Percentiles rank a stretch among this genome's conserved stretches.
These are phyloP conservation scores for Gossypium rotundifolium DNA, from an alignment of 345 rosid species.

Conservation along the genomic window DNA sequence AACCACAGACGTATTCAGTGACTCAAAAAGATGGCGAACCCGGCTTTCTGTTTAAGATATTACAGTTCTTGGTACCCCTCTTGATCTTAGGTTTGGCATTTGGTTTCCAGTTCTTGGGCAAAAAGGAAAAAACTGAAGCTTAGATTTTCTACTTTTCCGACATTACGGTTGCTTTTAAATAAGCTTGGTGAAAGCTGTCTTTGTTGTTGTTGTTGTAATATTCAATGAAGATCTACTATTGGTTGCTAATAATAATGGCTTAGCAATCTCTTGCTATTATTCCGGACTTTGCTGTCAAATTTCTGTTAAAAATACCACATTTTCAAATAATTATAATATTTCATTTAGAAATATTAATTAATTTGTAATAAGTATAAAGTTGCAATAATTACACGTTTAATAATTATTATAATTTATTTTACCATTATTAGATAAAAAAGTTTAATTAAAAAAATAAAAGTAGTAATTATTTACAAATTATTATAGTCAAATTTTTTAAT, in stretches of 20 bases:
- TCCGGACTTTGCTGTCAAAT: background rate
- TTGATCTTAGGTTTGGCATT: conserved; percentile 63
- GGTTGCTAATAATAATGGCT: background rate
- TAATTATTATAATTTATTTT: too few species aligned
- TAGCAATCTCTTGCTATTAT: background rate
- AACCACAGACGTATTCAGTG: conserved; percentile 5
- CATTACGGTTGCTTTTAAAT: background rate
- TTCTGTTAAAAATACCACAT: too few species aligned
- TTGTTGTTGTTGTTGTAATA: background rate
- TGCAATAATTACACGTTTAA: too few species aligned
- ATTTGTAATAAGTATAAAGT: too few species aligned
- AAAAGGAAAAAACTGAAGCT: conserved; percentile 30
- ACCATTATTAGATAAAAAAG: too few species aligned
- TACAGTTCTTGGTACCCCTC: conserved; percentile 55
- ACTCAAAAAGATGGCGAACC: conserved; percentile 13
- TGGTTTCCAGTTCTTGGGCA: conserved; percentile 40
- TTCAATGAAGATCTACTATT: background rate
- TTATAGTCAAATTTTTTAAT: too few species aligned
- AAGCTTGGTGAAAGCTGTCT: background rate
- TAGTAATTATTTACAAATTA: too few species aligned
- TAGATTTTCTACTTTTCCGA: background rate
- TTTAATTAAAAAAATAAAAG: too few species aligned
- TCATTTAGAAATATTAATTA: too few species aligned
- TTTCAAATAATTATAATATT: too few species aligned
- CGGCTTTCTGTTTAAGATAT: conserved; percentile 30